Conservation (phyloP, 371 early-diverging fungal genomes). For the Syncephalastrum sp. region DNA sequence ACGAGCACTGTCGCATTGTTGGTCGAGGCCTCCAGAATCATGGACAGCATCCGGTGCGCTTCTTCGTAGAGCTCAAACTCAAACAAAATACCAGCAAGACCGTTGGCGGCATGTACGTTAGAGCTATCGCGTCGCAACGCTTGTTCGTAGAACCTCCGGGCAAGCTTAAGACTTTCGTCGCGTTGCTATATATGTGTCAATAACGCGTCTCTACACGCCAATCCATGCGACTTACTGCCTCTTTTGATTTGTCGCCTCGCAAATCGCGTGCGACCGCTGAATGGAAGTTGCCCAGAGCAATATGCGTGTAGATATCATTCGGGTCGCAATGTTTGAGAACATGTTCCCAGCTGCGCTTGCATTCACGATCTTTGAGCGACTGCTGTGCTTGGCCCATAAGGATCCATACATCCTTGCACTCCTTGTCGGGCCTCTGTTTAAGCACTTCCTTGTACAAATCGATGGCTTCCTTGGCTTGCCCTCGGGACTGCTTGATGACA, state of each 20-base stretch:
- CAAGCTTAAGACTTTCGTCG: constrained; percentile 66
- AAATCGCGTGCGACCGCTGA: constrained; percentile 59
- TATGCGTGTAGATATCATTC: constrained; percentile 78
- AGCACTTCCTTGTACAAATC: constrained; percentile 64
- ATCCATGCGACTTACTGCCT: constrained; percentile 27
- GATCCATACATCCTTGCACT: constrained; percentile 69
- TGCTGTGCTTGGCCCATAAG: constrained; percentile 70
- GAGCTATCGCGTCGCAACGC: constrained; percentile 70
- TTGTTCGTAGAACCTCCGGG: constrained; percentile 81
- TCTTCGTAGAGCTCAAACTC: constrained; percentile 67
- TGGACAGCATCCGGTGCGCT: constrained; percentile 76
- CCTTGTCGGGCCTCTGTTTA: constrained; percentile 62
- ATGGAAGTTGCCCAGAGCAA: constrained; percentile 82
- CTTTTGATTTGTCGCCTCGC: constrained; percentile 34
- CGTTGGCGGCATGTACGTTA: constrained; percentile 77
- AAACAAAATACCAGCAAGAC: constrained; percentile 77
- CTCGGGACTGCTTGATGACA: constrained; percentile 54
- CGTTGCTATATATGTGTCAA: constrained; percentile 4
- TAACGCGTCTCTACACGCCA: neutral
- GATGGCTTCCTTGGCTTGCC: constrained; percentile 58
- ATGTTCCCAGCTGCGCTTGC: constrained; percentile 73
- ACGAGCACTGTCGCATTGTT: constrained; percentile 62
- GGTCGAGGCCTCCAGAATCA: constrained; percentile 63
- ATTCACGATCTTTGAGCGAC: constrained; percentile 56
- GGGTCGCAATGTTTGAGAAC: constrained; percentile 77